Conservation (phyloP, 2,329 filamentous ascomycete genomes). For the Fragosphaeria purpurea region DNA sequence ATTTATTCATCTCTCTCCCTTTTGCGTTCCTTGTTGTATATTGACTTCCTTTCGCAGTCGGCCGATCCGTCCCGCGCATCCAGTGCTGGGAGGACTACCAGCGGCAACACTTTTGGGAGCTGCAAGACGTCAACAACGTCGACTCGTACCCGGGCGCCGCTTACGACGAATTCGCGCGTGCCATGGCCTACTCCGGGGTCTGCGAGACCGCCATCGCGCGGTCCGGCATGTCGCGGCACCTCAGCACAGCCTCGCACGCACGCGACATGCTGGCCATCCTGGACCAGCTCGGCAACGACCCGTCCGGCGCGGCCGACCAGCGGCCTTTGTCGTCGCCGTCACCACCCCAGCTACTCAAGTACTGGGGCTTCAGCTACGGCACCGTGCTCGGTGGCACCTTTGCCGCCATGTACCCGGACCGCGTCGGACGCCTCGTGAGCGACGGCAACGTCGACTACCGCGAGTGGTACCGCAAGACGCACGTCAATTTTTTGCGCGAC, state of each 20-base stretch:
- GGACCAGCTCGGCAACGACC: slow-evolving; percentile 28
- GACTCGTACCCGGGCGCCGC: slow-evolving; percentile 37
- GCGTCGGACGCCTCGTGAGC: slow-evolving; percentile 38
- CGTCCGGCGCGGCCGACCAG: too few relatives aligned
- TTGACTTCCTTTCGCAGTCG: slow-evolving; percentile 21
- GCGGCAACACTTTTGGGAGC: slow-evolving; percentile 32
- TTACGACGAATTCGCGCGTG: slow-evolving; percentile 34
- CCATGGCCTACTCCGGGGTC: slow-evolving; percentile 29
- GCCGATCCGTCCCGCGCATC: slow-evolving; percentile 37
- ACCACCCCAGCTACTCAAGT: slow-evolving; percentile 35
- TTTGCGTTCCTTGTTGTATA: too few relatives aligned
- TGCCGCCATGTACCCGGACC: slow-evolving; percentile 41
- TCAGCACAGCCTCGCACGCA: slow-evolving; percentile 34
- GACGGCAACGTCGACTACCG: slow-evolving; percentile 46
- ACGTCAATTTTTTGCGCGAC: slow-evolving; percentile 40
- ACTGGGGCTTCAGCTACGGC: slow-evolving; percentile 48
- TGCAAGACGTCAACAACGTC: slow-evolving; percentile 33
- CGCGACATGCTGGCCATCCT: slow-evolving; percentile 39
- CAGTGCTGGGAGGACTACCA: slow-evolving; percentile 39
- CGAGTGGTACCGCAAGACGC: slow-evolving; percentile 38
- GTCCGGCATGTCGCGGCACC: slow-evolving; percentile 28
- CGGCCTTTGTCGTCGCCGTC: too few relatives aligned
- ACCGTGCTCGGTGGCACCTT: slow-evolving; percentile 42
- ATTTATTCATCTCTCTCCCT: too few relatives aligned
- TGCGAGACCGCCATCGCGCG: slow-evolving; percentile 31